Percentiles rank a stretch among this genome's conserved stretches.
These are phyloP conservation scores for Rubia yunnanensis DNA, from an alignment of 257 asterid genomes.

Conservation along the genomic window DNA sequence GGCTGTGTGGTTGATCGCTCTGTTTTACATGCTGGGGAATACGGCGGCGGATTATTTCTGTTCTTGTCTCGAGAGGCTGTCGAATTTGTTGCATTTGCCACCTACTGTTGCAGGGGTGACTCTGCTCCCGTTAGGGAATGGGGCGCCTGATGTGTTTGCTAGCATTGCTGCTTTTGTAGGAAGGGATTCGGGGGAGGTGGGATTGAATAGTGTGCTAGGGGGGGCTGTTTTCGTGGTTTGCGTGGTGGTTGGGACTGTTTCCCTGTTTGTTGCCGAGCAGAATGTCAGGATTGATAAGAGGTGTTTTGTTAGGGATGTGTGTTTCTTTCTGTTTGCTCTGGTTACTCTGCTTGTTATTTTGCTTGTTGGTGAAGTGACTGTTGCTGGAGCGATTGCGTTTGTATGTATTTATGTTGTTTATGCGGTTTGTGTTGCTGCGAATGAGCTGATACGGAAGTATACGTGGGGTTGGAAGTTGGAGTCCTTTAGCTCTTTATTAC, in stretches of 20 bases:
- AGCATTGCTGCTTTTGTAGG: conserved; percentile 76
- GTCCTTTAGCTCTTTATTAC: conserved; percentile 29
- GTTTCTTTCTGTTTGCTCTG: conserved; percentile 43
- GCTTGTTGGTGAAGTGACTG: conserved; percentile 47
- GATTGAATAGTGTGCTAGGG: conserved; percentile 77
- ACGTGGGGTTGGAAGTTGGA: conserved; percentile 27
- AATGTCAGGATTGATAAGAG: conserved; percentile 53
- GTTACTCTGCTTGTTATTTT: conserved; percentile 35
- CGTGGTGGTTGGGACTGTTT: conserved; percentile 59
- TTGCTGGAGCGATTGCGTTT: conserved; percentile 52
- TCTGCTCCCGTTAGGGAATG: conserved; percentile 77
- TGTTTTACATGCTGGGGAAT: conserved; percentile 77
- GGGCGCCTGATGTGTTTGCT: conserved; percentile 87
- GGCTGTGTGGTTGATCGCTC: conserved; percentile 48
- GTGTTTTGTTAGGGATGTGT: conserved; percentile 64
- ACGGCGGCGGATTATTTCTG: conserved; percentile 85
- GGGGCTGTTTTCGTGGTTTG: conserved; percentile 78
- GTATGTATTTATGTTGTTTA: conserved; percentile 50
- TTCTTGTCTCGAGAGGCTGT: conserved; percentile 52
- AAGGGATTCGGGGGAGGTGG: conserved; percentile 59
- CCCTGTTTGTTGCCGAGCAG: conserved; percentile 41
- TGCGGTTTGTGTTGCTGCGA: conserved; percentile 40
- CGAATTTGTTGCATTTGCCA: conserved; percentile 41
- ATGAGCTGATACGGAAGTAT: conserved; percentile 36
- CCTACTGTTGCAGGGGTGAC: conserved; percentile 89